Percentiles rank a stretch among this genome's conserved stretches.
phyloP scores from a whole-genome alignment of 257 asterid species.

The Solanum pennellii region DNA sequence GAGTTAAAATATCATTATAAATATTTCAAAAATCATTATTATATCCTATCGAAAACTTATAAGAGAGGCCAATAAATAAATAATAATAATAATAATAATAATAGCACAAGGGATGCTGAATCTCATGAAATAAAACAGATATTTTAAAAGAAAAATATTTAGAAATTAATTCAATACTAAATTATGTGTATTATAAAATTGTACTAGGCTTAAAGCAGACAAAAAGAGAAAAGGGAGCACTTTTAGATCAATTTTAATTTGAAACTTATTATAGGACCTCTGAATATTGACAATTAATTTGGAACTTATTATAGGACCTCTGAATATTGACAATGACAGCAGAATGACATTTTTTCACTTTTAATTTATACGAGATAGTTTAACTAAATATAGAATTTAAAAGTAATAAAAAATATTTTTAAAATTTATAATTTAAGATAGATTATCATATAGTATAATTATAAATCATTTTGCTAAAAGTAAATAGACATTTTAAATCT shows the following conservation, averaged over 20 bases:
- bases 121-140: background rate
- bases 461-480: background rate
- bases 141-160: background rate
- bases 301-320: background rate
- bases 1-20: background rate
- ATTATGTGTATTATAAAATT: background rate
- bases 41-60: background rate
- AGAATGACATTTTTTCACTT: background rate
- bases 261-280: background rate
- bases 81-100: background rate
- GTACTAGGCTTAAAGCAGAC: background rate
- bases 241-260: background rate
- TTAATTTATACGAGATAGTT: accelerated
- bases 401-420: too few relatives aligned
- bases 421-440: background rate
- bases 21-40: background rate
- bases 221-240: background rate
- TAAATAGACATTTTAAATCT: background rate
- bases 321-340: background rate
- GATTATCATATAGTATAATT: background rate
- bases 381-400: background rate
- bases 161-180: background rate
- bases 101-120: background rate
- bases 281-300: background rate
- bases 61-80: background rate